phyloP scores from a whole-genome alignment of 2,329 filamentous ascomycete genomes.

The Apiospora saccharicola region DNA sequence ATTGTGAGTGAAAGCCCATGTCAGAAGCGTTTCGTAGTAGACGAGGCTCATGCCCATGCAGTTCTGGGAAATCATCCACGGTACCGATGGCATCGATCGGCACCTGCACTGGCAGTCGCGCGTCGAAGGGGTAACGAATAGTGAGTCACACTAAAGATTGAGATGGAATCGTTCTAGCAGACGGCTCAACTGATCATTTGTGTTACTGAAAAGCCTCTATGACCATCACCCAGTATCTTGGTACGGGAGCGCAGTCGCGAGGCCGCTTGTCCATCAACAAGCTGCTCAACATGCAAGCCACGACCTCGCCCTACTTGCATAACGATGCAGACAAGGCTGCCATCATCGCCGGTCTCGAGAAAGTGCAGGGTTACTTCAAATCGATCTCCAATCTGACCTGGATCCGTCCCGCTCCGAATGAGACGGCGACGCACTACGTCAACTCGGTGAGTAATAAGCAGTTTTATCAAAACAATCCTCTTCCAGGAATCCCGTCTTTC shows the following conservation, averaged over 20 bases:
- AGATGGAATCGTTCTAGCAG: no score
- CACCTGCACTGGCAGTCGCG: conserved; percentile 71
- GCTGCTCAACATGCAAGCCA: conserved; percentile 64
- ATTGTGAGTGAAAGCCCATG: conserved; percentile 46
- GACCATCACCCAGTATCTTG: conserved; percentile 66
- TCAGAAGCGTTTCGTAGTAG: not conserved
- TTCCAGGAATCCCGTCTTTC: conserved; percentile 29
- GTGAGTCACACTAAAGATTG: conserved; percentile 25
- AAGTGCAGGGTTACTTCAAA: conserved; percentile 59
- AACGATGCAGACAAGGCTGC: conserved; percentile 64
- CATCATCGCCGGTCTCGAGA: conserved; percentile 66
- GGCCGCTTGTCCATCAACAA: conserved; percentile 65
- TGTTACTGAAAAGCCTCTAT: conserved; percentile 46
- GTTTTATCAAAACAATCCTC: not conserved
- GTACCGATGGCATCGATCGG: conserved; percentile 63
- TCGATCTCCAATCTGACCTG: conserved; percentile 62
- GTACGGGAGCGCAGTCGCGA: conserved; percentile 65
- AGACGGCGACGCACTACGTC: conserved; percentile 62
- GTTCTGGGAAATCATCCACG: conserved; percentile 63
- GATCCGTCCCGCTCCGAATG: conserved; percentile 58
- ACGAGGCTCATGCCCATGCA: conserved; percentile 24
- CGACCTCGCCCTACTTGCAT: conserved; percentile 63
- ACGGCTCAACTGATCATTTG: no score
- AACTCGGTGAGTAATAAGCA: conserved; percentile 44
- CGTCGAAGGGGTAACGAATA: conserved; percentile 53